Percentiles rank a stretch among this genome's conserved stretches.
Evolutionary conservation across 1,284 basidiomycete species (phyloP).

Genomic region (Rhodotorula mucilaginosa): DNA sequence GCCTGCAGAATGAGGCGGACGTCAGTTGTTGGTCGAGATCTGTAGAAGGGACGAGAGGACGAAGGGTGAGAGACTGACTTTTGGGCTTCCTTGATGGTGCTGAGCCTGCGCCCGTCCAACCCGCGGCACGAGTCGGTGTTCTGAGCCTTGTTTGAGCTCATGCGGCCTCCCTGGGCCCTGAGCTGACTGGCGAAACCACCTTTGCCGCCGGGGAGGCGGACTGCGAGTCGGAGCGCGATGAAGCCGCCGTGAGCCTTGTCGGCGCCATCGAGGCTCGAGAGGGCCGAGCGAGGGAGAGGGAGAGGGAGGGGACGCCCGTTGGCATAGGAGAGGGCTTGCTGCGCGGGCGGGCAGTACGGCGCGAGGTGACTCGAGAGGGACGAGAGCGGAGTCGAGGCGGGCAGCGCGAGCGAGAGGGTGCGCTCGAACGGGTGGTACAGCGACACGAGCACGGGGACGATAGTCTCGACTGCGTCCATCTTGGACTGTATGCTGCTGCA

Average conservation of each 20-base stretch:
- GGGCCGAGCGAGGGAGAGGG: constrained; percentile 43
- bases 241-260: constrained; percentile 46
- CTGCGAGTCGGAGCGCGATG: constrained; percentile 48
- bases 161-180: constrained; percentile 91
- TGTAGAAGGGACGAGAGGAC: no score
- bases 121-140: constrained; percentile 96
- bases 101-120: constrained; percentile 80
- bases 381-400: constrained; percentile 56
- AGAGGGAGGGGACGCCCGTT: constrained; percentile 26
- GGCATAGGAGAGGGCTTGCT: constrained; percentile 50
- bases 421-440: constrained; percentile 69
- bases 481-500: background rate
- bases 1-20: constrained; percentile 53
- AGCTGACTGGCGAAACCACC: constrained; percentile 97
- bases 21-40: background rate
- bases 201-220: constrained; percentile 77
- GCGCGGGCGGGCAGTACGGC: constrained; percentile 61
- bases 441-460: constrained; percentile 61
- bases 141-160: constrained; percentile 85
- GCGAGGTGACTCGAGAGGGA: constrained; percentile 59
- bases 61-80: constrained; percentile 60
- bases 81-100: constrained; percentile 94
- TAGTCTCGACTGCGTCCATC: constrained; percentile 10
- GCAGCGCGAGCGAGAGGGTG: constrained; percentile 63
- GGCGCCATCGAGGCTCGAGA: constrained; percentile 59